phyloP scores from a whole-genome alignment of 78 protist species.

The Dictyostelium purpureum region DNA sequence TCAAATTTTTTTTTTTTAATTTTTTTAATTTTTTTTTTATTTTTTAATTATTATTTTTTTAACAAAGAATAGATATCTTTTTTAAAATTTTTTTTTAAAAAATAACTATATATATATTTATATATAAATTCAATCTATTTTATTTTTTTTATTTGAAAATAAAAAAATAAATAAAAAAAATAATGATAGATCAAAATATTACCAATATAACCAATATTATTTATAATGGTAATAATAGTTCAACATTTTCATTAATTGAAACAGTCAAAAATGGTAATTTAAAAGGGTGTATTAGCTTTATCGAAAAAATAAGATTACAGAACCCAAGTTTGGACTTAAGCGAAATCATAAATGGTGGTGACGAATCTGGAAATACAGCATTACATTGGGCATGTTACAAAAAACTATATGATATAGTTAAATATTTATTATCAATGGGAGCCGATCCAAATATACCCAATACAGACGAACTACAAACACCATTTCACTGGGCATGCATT shows the following conservation, averaged over 20 bases:
- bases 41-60: background rate
- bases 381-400: conserved; percentile 79
- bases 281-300: conserved; percentile 41
- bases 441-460: conserved; percentile 51
- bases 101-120: too few relatives aligned
- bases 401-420: conserved; percentile 66
- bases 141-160: background rate
- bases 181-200: background rate
- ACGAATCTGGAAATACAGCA: conserved; percentile 79
- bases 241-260: conserved; percentile 36
- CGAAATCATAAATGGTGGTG: background rate
- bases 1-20: background rate
- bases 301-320: conserved; percentile 36
- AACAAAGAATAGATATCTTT: background rate
- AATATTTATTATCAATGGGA: conserved; percentile 72
- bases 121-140: too few relatives aligned
- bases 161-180: background rate
- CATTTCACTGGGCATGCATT: conserved; percentile 81
- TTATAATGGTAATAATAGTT: conserved; percentile 23
- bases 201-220: too few relatives aligned
- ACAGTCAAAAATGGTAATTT: conserved; percentile 42
- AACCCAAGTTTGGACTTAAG: conserved; percentile 3
- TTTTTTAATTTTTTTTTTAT: background rate
- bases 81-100: background rate
- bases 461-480: conserved; percentile 56